Percentiles rank a stretch among this genome's conserved stretches.
Evolutionary conservation across 441 rosid genomes (phyloP).

Genomic region (Gossypium aridum): DNA sequence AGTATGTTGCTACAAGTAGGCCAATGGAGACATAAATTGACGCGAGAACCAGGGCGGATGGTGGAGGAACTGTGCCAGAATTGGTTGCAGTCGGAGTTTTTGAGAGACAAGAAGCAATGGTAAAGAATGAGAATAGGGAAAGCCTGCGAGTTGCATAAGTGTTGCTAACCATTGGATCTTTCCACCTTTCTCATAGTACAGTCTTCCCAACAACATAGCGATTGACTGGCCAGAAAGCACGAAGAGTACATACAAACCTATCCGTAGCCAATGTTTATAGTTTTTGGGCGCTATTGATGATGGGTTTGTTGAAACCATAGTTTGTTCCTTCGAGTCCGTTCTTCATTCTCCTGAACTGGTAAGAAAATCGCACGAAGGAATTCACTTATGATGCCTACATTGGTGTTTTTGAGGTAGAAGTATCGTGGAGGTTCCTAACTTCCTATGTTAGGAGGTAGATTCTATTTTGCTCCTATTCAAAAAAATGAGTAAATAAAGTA

Average conservation of each 20-base stretch:
- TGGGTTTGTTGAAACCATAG: background rate
- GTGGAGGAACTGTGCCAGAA: background rate
- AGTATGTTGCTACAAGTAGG: slow-evolving; percentile 15
- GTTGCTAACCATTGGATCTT: slow-evolving; percentile 42
- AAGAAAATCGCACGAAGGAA: background rate
- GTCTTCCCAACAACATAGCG: slow-evolving; percentile 35
- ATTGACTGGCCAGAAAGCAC: slow-evolving; percentile 36
- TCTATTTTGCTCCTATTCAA: too few relatives aligned
- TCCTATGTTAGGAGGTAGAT: too few relatives aligned
- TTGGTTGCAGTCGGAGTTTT: background rate
- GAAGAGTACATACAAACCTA: slow-evolving; percentile 27
- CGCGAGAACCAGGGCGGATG: slow-evolving; percentile 13
- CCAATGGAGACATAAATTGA: slow-evolving; percentile 20
- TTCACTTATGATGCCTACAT: background rate
- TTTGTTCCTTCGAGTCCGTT: background rate
- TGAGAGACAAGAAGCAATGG: slow-evolving; percentile 17
- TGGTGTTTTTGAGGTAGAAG: too few relatives aligned
- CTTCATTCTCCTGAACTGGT: slow-evolving; percentile 17
- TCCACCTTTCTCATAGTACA: slow-evolving; percentile 41
- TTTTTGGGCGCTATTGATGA: background rate
- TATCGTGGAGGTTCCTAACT: too few relatives aligned
- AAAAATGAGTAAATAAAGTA: too few relatives aligned
- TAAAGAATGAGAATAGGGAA: slow-evolving; percentile 27
- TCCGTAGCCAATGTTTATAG: slow-evolving; percentile 22
- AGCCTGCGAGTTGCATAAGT: slow-evolving; percentile 21